Evolutionary conservation across 352 stramenopile species (phyloP), one percentile per base, ranked within the genome.

Genomic region (Pythium scleroteichum): DNA sequence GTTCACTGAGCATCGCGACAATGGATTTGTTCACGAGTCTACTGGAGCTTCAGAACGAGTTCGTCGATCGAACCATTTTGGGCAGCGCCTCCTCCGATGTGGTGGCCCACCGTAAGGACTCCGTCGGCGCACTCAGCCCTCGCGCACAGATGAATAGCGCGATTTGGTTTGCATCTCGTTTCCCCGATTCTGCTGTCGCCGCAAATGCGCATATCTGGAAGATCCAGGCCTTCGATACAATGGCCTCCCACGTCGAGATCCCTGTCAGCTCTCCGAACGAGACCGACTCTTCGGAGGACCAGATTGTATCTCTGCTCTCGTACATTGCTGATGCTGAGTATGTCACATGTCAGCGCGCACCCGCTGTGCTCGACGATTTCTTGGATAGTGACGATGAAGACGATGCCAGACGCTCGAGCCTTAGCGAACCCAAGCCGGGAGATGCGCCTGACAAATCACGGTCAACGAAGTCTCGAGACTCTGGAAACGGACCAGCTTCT

Each of bases 311-410:
- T 38, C 56, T 94, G 17, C 65, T 95, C 16, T 90, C 82, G 48
- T 95, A 95, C 62, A 93, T 95, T 35, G 84, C 83, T 0, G 84
- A 92, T 38, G 86, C 84, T 0, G 86, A 95, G 52, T 93, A 90
- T 24, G 78, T 78, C 20, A 83, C 81, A 24, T 92, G 82, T 32
- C 79, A 90, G 59, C 78, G 72, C n/a, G 73, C 71, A 14, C 73
- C 76, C n/a, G 63, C 66, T 26, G 72, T 76, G 10, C 64, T 70
- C 17, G 73, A 83, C 35, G 77, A 85, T 22, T 54, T 59, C 33
- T 78, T 66, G 27, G 76, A 87, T 13, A 77, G 66, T 17, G 79
- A 91, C 14, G 76, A 82, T 23, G 82, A 89, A 39, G 71, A 78
- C 12, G 68, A 63, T 8, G 33, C n/a, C 9, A 4, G 23, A 2